Evolutionary conservation across 1,284 basidiomycete genomes (phyloP).

Genomic region (Irpex sp.): DNA sequence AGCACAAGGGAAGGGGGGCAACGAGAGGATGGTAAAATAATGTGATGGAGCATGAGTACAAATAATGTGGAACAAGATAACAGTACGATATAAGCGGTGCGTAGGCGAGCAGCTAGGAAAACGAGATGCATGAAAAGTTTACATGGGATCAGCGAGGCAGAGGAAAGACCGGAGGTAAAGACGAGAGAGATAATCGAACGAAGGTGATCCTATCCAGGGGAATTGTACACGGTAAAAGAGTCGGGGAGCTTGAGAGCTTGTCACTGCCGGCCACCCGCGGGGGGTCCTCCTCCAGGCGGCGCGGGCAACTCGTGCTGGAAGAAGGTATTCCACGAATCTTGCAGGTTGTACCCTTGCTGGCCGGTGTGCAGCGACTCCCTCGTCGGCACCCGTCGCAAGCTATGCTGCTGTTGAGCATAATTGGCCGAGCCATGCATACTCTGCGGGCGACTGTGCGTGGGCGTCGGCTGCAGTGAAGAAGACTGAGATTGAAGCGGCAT

Average conservation of each 20-base stretch:
- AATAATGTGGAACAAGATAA: too few relatives aligned
- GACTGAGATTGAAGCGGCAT: neutral
- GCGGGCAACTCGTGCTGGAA: conserved; percentile 29
- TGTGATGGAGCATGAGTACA: neutral
- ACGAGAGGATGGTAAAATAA: neutral
- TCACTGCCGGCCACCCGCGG: neutral
- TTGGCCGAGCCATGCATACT: conserved; percentile 2
- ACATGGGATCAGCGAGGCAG: neutral
- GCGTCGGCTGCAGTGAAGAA: neutral
- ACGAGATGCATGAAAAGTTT: neutral
- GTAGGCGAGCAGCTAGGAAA: too few relatives aligned
- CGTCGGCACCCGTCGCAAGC: neutral
- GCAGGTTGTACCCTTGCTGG: conserved; percentile 22
- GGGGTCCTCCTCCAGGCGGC: conserved; percentile 4
- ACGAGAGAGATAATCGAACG: neutral
- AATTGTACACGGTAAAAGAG: neutral
- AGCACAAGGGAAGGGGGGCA: neutral
- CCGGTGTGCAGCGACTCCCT: neutral
- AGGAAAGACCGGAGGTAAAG: neutral
- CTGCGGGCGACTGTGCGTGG: neutral
- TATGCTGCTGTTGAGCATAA: neutral
- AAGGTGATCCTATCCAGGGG: neutral
- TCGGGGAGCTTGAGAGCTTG: neutral
- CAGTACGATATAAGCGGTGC: too few relatives aligned
- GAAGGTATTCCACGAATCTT: conserved; percentile 32